Conservation (phyloP, 2,329 filamentous ascomycete genomes). For the Paecilomyces dactylethromorphus region DNA sequence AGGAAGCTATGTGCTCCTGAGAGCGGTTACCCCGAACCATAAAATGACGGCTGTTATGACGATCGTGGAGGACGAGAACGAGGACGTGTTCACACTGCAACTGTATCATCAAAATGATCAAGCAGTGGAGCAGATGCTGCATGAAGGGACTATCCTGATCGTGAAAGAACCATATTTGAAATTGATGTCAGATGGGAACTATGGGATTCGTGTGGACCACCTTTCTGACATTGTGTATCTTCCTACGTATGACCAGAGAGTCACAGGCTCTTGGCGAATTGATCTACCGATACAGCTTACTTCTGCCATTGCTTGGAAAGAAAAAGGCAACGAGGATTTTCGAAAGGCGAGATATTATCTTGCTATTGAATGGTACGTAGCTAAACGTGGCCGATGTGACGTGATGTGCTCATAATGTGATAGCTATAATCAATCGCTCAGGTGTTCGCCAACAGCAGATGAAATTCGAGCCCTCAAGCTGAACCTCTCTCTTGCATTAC, state of each 20-base stretch:
- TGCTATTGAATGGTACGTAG: conserved; percentile 21
- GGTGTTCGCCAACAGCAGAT: conserved; percentile 24
- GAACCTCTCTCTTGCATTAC: conserved; percentile 30
- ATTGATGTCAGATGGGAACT: conserved; percentile 28
- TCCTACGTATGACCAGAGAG: conserved; percentile 23
- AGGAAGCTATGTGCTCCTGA: conserved; percentile 27
- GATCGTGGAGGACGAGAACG: conserved; percentile 36
- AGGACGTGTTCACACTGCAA: conserved; percentile 29
- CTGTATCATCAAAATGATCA: conserved; percentile 36
- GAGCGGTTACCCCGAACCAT: conserved; percentile 21
- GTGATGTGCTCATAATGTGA: conserved; percentile 2
- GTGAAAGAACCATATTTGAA: conserved; percentile 53
- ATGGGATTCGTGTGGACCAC: conserved; percentile 48
- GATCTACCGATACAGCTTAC: conserved; percentile 23
- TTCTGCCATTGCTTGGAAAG: conserved; percentile 8
- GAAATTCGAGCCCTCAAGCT: conserved; percentile 26
- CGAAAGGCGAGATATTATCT: conserved; percentile 6
- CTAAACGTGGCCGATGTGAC: neutral
- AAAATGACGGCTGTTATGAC: conserved; percentile 26
- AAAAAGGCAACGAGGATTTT: conserved; percentile 28
- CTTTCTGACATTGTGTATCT: conserved; percentile 43
- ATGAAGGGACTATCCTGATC: conserved; percentile 29
- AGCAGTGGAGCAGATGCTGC: conserved; percentile 27
- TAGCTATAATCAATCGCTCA: conserved; percentile 35
- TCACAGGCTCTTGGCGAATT: conserved; percentile 22